Conservation (phyloP, 2,329 filamentous ascomycete species). For the Annulohypoxylon truncatum region DNA sequence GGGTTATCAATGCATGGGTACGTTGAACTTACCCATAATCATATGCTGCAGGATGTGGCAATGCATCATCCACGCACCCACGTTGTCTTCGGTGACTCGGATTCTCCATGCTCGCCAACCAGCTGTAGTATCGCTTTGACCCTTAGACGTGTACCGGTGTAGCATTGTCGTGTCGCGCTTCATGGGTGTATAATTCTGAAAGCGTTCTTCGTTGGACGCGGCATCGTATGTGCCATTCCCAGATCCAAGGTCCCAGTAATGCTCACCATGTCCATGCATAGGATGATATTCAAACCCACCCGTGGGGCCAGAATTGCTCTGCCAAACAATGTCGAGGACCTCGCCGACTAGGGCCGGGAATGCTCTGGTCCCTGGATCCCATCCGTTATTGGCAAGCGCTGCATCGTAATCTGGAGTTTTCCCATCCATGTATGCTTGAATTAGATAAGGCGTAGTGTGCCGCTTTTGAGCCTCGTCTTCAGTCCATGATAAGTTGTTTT, state of each 20-base stretch:
- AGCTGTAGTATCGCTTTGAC: conserved; percentile 53
- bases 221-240: conserved; percentile 66
- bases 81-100: conserved; percentile 55
- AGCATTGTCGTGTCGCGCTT: conserved; percentile 64
- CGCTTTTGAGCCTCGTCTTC: conserved; percentile 47
- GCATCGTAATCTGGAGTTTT: conserved; percentile 64
- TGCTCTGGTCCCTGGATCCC: conserved; percentile 62
- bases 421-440: conserved; percentile 63
- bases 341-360: conserved; percentile 68
- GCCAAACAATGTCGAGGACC: conserved; percentile 64
- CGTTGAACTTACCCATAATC: conserved; percentile 61
- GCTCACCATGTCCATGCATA: conserved; percentile 66
- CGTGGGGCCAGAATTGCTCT: conserved; percentile 54
- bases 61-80: conserved; percentile 72
- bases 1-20: neutral
- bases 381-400: conserved; percentile 62
- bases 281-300: conserved; percentile 62
- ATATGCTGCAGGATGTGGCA: conserved; percentile 70
- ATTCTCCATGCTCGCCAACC: conserved; percentile 73
- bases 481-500: conserved; percentile 60
- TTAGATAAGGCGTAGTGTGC: conserved; percentile 58
- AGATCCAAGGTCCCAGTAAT: conserved; percentile 64
- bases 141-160: conserved; percentile 62
- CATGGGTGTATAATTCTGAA: conserved; percentile 52
- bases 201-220: conserved; percentile 58